Evolutionary conservation across 805 yeast species (phyloP), one percentile per base, ranked within the genome.

Genomic region (Ogataea pini): DNA sequence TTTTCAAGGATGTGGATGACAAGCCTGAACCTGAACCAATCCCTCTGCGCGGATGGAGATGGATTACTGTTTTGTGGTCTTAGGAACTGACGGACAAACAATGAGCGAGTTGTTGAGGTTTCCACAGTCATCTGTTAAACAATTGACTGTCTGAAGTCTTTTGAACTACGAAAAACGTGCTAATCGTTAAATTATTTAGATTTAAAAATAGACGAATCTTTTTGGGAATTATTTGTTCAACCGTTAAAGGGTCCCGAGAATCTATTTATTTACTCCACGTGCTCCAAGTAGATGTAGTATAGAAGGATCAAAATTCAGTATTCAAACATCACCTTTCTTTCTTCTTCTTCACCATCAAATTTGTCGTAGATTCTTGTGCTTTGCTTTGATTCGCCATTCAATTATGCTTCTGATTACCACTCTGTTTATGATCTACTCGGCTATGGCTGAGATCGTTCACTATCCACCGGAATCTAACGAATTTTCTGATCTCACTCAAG

Each of bases 1-100:
- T 68, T 36, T 68, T 68, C 55, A 54, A 52, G 44, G 71, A 68
- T 49, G 64, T 61, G 18, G 60, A 54, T 32, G 63, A 59, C 13
- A 59, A 63, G 48, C 71, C 70, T 28, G 70, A 66, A 46, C 64
- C 50, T 12, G 52, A 54, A 9, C 37, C 37, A 13, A 46, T 36
- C 19, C 51, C 51, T 13, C 29, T 54, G 8, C 45, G 22, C 16
- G 58, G 58, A 13, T 54, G 58, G 58, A 48, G 41, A 37, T 47
- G 46, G 40, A 22, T 54, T 14, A 49, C 52, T 4, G 27, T 54
- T 27, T 16, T 54, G 14, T 54, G 56, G 56, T 47, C 56, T 22
- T 34, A 17, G n/a, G 31, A 9, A 8, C 37, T 9, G 22, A 4
- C 14, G 37, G 17, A n/a, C n/a, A n/a, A n/a, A n/a, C n/a, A n/a